A percentile compares a stretch with the other conserved stretches of the same genome.
phyloP scores from a whole-genome alignment of 805 yeast genomes.

The Starmerella vitae region DNA sequence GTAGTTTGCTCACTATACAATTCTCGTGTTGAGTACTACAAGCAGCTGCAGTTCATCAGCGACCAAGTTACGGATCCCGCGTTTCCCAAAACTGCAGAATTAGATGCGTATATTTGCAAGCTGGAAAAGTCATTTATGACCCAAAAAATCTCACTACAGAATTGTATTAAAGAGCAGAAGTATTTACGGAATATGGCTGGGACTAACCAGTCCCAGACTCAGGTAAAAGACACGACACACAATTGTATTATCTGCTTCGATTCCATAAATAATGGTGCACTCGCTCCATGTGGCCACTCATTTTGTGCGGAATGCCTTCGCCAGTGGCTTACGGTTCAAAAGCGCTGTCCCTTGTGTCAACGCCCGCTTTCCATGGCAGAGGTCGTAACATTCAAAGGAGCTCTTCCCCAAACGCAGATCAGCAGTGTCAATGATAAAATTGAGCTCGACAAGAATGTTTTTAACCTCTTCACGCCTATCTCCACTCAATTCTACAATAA shows the following conservation, averaged over 20 bases:
- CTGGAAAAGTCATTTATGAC: constrained; percentile 17
- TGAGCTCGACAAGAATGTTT: constrained; percentile 1
- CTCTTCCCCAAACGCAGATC: background rate
- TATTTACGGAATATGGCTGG: constrained; percentile 17
- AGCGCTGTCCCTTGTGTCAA: constrained; percentile 75
- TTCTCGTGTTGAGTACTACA: constrained; percentile 66
- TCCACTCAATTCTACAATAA: constrained; percentile 22
- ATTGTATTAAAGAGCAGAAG: constrained; percentile 20
- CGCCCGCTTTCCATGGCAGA: constrained; percentile 16
- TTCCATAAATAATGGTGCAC: constrained; percentile 55
- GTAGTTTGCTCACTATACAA: constrained; percentile 56
- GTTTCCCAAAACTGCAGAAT: constrained; percentile 23
- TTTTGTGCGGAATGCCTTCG: constrained; percentile 72
- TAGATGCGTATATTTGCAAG: constrained; percentile 19
- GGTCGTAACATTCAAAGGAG: constrained; percentile 2
- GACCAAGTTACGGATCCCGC: constrained; percentile 56
- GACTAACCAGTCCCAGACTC: constrained; percentile 1
- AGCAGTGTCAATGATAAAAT: background rate
- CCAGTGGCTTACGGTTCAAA: constrained; percentile 51
- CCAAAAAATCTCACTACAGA: constrained; percentile 3
- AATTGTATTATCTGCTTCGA: constrained; percentile 68
- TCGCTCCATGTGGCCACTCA: constrained; percentile 85
- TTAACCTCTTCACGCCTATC: constrained; percentile 22
- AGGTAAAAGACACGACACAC: background rate
- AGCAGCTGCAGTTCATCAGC: constrained; percentile 71